A percentile compares a stretch with the other conserved stretches of the same genome.
phyloP scores from a whole-genome alignment of 2,329 filamentous ascomycete species.

The Tolypocladium inflatum region DNA sequence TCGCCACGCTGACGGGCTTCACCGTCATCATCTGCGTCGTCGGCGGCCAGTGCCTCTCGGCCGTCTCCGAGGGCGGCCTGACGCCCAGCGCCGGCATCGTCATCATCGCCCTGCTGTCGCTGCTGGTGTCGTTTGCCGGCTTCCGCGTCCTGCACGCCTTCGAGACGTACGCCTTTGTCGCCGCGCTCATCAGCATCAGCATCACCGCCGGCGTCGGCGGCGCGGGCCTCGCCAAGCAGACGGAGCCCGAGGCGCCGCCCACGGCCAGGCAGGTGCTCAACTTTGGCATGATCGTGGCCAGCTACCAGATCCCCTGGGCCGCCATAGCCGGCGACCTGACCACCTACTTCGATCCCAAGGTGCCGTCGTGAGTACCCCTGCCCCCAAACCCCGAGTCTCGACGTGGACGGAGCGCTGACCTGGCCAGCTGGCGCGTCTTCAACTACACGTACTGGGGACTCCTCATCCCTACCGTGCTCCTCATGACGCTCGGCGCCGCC shows the following conservation, averaged over 20 bases:
- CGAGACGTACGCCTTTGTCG: slow-evolving; percentile 48
- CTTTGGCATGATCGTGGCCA: slow-evolving; percentile 52
- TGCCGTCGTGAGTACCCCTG: slow-evolving; percentile 31
- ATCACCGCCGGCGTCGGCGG: slow-evolving; percentile 47
- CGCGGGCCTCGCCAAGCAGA: slow-evolving; percentile 37
- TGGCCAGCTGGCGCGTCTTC: slow-evolving; percentile 33
- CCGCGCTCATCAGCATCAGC: slow-evolving; percentile 42
- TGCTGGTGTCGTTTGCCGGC: slow-evolving; percentile 54
- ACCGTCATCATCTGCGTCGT: slow-evolving; percentile 52
- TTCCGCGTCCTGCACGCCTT: slow-evolving; percentile 48
- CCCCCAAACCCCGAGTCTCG: not conserved
- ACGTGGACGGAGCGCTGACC: not conserved
- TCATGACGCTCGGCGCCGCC: slow-evolving; percentile 56
- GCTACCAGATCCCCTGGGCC: slow-evolving; percentile 55
- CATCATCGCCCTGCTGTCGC: slow-evolving; percentile 44
- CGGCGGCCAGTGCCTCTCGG: slow-evolving; percentile 48
- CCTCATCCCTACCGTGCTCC: slow-evolving; percentile 41
- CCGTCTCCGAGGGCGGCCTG: slow-evolving; percentile 38
- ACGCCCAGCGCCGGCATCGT: slow-evolving; percentile 49
- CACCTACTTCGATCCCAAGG: slow-evolving; percentile 49
- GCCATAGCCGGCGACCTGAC: slow-evolving; percentile 50
- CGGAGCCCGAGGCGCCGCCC: slow-evolving; percentile 25
- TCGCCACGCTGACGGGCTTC: slow-evolving; percentile 55
- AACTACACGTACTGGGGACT: slow-evolving; percentile 48
- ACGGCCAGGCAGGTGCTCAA: slow-evolving; percentile 38